A percentile compares a stretch with the other conserved stretches of the same genome.
Evolutionary conservation across 1,139 yeast species (phyloP).

Genomic region (Suhomyces kunorum): DNA sequence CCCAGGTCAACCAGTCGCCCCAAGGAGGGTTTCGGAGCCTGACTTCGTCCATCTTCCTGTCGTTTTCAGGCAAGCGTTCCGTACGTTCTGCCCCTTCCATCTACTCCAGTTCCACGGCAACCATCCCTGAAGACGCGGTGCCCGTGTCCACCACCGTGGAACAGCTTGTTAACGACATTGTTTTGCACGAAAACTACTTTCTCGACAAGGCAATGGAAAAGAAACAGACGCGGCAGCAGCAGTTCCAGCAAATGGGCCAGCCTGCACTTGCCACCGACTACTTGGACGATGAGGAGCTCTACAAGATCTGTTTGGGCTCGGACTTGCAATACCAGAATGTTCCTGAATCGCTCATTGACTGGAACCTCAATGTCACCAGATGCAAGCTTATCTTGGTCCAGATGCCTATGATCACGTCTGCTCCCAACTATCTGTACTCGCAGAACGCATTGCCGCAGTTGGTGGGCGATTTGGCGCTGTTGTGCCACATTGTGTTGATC

Average conservation of each 20-base stretch:
- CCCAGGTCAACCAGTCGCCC: slow-evolving; percentile 13
- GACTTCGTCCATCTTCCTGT: slow-evolving; percentile 37
- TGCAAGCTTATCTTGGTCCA: slow-evolving; percentile 44
- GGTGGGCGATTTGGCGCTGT: slow-evolving; percentile 46
- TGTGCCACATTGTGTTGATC: slow-evolving; percentile 43
- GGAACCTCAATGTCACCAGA: slow-evolving; percentile 51
- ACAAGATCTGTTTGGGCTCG: slow-evolving; percentile 45
- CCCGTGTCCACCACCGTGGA: slow-evolving; percentile 47
- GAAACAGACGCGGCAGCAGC: slow-evolving; percentile 9
- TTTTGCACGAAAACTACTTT: slow-evolving; percentile 41
- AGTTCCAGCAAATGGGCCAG: slow-evolving; percentile 13
- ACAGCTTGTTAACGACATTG: slow-evolving; percentile 47
- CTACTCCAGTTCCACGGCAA: slow-evolving; percentile 45
- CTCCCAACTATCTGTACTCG: slow-evolving; percentile 40
- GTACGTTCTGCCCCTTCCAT: slow-evolving; percentile 48
- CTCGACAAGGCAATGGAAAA: slow-evolving; percentile 19
- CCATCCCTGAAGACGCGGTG: slow-evolving; percentile 51
- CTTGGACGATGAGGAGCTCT: slow-evolving; percentile 31
- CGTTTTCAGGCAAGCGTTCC: slow-evolving; percentile 34
- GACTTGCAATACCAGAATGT: slow-evolving; percentile 42
- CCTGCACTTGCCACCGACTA: slow-evolving; percentile 14
- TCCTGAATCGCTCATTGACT: slow-evolving; percentile 46
- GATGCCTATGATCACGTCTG: slow-evolving; percentile 42
- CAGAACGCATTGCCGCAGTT: slow-evolving; percentile 41
- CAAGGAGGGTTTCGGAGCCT: slow-evolving; percentile 27